Evolutionary conservation across 2,329 filamentous ascomycete species (phyloP).

Genomic region (Xylaria arbuscula): DNA sequence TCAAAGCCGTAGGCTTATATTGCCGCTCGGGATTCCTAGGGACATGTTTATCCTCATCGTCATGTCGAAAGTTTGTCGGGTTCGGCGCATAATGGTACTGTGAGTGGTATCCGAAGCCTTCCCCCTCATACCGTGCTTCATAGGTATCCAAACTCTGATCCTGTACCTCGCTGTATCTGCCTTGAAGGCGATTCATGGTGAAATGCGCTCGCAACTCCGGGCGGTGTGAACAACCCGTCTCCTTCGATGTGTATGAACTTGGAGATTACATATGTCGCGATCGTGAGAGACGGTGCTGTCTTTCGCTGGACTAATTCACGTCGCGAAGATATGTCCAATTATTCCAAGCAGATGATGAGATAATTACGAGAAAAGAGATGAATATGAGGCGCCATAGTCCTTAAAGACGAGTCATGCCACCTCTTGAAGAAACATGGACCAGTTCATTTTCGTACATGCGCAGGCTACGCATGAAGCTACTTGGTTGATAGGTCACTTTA

Average conservation of each 20-base stretch:
- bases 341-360: not conserved
- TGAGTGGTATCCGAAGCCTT: conserved; percentile 22
- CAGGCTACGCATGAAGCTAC: conserved; percentile 2
- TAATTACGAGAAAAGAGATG: not conserved
- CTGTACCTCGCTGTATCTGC: conserved; percentile 9
- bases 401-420: not conserved
- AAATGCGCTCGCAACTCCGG: not conserved
- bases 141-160: conserved; percentile 1
- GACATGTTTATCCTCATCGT: not conserved
- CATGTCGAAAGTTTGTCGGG: conserved; percentile 1
- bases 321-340: too few relatives aligned
- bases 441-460: not conserved
- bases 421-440: not conserved
- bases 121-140: conserved; percentile 12
- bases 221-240: conserved; percentile 3
- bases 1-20: conserved; percentile 31
- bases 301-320: too few relatives aligned
- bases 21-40: not conserved
- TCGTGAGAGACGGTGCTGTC: not conserved
- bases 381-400: not conserved
- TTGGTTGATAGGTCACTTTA: not conserved
- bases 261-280: not conserved
- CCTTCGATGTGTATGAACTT: not conserved
- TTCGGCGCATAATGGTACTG: conserved; percentile 14
- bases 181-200: conserved; percentile 21